phyloP scores from a whole-genome alignment of 2,329 filamentous ascomycete species.

The Pseudocercospora cruenta region DNA sequence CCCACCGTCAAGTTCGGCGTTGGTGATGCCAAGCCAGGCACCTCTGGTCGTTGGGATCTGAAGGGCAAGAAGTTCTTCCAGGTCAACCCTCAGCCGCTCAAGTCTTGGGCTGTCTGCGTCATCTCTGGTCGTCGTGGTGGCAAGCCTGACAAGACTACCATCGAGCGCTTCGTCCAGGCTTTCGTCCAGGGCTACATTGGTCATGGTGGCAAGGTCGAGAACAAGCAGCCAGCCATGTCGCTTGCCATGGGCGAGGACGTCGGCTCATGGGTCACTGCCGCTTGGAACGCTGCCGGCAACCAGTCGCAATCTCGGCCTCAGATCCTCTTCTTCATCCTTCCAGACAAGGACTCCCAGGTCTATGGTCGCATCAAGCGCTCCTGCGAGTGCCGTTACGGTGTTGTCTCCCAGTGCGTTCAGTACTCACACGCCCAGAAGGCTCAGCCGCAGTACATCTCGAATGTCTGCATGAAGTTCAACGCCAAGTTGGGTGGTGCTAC shows the following conservation, averaged over 20 bases:
- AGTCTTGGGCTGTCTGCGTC: slow-evolving; percentile 74
- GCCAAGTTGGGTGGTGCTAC: slow-evolving; percentile 89
- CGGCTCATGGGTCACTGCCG: slow-evolving; percentile 36
- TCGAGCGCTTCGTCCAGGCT: slow-evolving; percentile 59
- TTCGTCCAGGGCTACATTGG: slow-evolving; percentile 64
- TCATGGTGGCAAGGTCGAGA: slow-evolving; percentile 63
- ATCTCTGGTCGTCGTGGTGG: slow-evolving; percentile 60
- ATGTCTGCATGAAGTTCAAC: slow-evolving; percentile 96
- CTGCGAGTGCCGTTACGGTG: slow-evolving; percentile 81
- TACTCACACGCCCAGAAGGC: slow-evolving; percentile 68
- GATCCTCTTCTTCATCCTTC: slow-evolving; percentile 78
- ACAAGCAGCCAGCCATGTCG: slow-evolving; percentile 48
- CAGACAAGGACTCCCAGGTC: slow-evolving; percentile 68
- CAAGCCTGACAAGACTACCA: slow-evolving; percentile 46
- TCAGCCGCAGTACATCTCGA: slow-evolving; percentile 84
- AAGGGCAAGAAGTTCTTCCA: slow-evolving; percentile 76
- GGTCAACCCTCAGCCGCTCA: slow-evolving; percentile 62
- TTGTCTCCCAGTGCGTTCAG: slow-evolving; percentile 82
- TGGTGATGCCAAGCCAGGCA: slow-evolving; percentile 61
- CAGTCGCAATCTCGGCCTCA: slow-evolving; percentile 64
- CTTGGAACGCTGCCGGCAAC: slow-evolving; percentile 61
- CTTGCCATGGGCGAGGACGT: slow-evolving; percentile 41
- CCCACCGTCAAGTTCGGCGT: slow-evolving; percentile 71
- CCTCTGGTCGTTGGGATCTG: slow-evolving; percentile 82
- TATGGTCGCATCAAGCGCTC: slow-evolving; percentile 91